phyloP scores from a whole-genome alignment of 2,329 filamentous ascomycete species.

The Alternaria gaisen region DNA sequence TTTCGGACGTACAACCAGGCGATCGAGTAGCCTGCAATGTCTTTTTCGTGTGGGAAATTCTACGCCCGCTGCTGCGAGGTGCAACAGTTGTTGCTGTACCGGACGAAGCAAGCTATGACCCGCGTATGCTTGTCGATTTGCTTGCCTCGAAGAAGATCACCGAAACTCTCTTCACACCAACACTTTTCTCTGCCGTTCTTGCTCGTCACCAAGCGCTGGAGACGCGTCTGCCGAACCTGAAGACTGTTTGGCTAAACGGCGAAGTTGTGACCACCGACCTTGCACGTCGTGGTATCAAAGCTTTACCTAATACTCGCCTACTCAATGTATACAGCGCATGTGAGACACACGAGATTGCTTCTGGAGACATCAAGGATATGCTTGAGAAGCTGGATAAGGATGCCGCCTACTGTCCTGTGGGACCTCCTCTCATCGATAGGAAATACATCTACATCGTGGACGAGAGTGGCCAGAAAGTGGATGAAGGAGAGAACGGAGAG shows the following conservation, averaged over 20 bases:
- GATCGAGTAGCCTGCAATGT: conserved; percentile 88
- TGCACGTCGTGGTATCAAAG: conserved; percentile 71
- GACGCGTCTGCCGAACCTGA: conserved; percentile 69
- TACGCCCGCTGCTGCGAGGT: conserved; percentile 77
- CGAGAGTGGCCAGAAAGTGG: conserved; percentile 71
- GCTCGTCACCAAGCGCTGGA: conserved; percentile 73
- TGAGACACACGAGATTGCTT: conserved; percentile 82
- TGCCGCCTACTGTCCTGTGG: conserved; percentile 75
- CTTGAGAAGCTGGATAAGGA: conserved; percentile 65
- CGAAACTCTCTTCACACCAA: conserved; percentile 85
- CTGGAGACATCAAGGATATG: conserved; percentile 76
- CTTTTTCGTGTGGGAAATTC: conserved; percentile 86
- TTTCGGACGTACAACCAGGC: conserved; percentile 74
- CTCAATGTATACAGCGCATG: conserved; percentile 85
- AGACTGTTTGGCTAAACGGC: conserved; percentile 80
- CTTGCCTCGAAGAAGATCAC: conserved; percentile 73
- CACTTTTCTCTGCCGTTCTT: conserved; percentile 77
- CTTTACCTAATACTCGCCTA: conserved; percentile 73
- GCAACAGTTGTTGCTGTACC: conserved; percentile 79
- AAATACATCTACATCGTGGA: conserved; percentile 77
- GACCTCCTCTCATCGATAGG: conserved; percentile 70
- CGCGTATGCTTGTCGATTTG: conserved; percentile 75
- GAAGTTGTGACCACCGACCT: conserved; percentile 84
- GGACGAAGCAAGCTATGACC: conserved; percentile 80
- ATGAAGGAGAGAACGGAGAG: conserved; percentile 71